A percentile compares a stretch with the other conserved stretches of the same genome.
phyloP scores from a whole-genome alignment of 768 basidiomycete genomes.

The Suillus subaureus region DNA sequence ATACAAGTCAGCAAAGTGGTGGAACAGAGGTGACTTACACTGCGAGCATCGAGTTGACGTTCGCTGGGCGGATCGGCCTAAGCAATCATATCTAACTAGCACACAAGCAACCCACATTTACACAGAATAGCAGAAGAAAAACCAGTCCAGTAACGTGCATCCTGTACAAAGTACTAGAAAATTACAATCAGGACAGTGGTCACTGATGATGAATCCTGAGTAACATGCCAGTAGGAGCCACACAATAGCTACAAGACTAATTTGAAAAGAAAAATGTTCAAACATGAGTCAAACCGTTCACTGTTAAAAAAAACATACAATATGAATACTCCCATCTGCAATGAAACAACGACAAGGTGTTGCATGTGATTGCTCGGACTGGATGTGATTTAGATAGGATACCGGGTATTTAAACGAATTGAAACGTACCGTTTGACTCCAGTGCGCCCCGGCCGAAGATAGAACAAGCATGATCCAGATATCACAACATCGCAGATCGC shows the following conservation, averaged over 20 bases:
- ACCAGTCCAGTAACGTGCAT: neutral
- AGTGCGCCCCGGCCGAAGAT: conserved; percentile 19
- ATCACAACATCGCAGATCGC: conserved; percentile 19
- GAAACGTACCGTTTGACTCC: conserved; percentile 13
- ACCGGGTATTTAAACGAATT: neutral
- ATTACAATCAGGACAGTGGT: neutral
- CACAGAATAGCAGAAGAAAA: neutral
- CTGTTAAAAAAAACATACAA: neutral
- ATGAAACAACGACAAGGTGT: neutral
- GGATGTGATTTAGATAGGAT: neutral
- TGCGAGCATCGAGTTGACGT: neutral
- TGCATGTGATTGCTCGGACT: neutral
- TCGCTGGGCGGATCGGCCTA: neutral
- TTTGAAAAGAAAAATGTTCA: neutral
- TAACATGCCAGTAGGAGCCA: neutral
- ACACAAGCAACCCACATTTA: neutral
- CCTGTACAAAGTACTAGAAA: neutral
- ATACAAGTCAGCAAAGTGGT: neutral
- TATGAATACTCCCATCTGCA: neutral
- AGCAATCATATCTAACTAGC: neutral
- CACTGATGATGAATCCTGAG: neutral
- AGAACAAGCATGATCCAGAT: conserved; percentile 24
- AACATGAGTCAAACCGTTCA: neutral
- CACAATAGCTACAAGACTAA: neutral
- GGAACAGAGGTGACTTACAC: neutral